Evolutionary conservation across 306 rosid genomes (phyloP).

Genomic region (Hippophae gyantsensis): DNA sequence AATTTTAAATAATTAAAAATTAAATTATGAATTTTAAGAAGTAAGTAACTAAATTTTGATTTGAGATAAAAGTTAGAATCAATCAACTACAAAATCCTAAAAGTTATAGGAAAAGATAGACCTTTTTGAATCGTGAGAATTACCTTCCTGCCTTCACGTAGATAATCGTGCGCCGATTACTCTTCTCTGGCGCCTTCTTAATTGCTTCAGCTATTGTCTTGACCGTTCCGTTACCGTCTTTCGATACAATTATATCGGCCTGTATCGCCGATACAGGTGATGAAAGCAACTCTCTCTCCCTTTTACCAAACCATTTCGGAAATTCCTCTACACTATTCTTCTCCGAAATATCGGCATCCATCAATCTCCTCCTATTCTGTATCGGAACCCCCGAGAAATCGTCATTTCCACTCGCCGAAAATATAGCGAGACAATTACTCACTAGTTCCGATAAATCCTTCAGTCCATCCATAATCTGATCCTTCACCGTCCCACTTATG

Average conservation of each 20-base stretch:
- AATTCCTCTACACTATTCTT: conserved; percentile 27
- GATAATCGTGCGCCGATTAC: conserved; percentile 47
- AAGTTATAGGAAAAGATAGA: neutral
- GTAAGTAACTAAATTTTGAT: too few species aligned
- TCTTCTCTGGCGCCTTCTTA: conserved; percentile 51
- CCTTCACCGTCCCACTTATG: conserved; percentile 34
- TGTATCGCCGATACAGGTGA: conserved; percentile 45
- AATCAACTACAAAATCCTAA: too few species aligned
- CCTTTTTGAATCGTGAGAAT: neutral
- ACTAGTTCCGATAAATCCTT: conserved; percentile 58
- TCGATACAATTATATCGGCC: conserved; percentile 62
- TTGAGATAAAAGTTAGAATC: too few species aligned
- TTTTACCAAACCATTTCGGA: conserved; percentile 53
- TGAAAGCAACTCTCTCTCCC: conserved; percentile 56
- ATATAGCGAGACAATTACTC: conserved; percentile 77
- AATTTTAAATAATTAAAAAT: too few species aligned
- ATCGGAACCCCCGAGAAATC: conserved; percentile 82
- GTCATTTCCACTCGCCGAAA: conserved; percentile 23
- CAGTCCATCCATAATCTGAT: conserved; percentile 32
- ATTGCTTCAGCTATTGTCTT: conserved; percentile 68
- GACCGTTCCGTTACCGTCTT: conserved; percentile 54
- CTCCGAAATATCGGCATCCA: conserved; percentile 28
- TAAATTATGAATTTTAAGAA: too few species aligned
- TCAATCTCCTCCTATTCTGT: conserved; percentile 42
- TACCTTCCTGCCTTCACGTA: conserved; percentile 97